A percentile compares a stretch with the other conserved stretches of the same genome.
Conservation (phyloP, 1,139 yeast genomes). For the Hanseniaspora gamundiae region DNA sequence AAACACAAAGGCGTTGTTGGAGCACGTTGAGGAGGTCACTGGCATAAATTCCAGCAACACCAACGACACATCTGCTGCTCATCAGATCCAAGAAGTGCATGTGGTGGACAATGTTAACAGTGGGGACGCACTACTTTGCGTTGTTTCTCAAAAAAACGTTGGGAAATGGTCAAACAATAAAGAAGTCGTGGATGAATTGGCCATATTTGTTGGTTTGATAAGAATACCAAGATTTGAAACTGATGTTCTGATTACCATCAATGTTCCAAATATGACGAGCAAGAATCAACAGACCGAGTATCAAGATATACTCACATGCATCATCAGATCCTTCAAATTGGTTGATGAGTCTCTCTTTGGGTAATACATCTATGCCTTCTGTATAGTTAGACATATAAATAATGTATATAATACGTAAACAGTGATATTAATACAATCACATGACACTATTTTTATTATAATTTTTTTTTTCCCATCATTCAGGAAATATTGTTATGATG, state of each 20-base stretch:
- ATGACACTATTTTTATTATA: no score
- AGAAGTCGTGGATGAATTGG: conserved; percentile 26
- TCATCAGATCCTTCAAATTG: conserved; percentile 26
- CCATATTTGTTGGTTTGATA: conserved; percentile 40
- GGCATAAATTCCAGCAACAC: conserved; percentile 26
- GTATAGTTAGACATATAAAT: no score
- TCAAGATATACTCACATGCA: conserved; percentile 21
- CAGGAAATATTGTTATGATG: no score
- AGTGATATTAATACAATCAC: no score
- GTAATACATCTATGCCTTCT: conserved; percentile 9
- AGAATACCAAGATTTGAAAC: conserved; percentile 41
- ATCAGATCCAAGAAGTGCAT: not conserved
- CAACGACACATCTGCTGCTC: no score
- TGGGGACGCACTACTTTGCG: not conserved
- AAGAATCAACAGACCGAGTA: no score
- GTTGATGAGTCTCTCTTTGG: conserved; percentile 38
- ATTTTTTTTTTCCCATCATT: no score
- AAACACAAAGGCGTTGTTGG: conserved; percentile 28
- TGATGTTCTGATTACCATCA: conserved; percentile 51
- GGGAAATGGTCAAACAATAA: conserved; percentile 37
- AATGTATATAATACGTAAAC: no score
- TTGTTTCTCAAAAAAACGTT: conserved; percentile 19
- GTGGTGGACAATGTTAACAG: not conserved
- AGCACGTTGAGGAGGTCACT: conserved; percentile 33
- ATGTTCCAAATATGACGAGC: no score